Percentiles rank a stretch among this genome's conserved stretches.
These are phyloP conservation scores for Candida loeiensis DNA, from an alignment of 805 yeast species.

Conservation along the genomic window DNA sequence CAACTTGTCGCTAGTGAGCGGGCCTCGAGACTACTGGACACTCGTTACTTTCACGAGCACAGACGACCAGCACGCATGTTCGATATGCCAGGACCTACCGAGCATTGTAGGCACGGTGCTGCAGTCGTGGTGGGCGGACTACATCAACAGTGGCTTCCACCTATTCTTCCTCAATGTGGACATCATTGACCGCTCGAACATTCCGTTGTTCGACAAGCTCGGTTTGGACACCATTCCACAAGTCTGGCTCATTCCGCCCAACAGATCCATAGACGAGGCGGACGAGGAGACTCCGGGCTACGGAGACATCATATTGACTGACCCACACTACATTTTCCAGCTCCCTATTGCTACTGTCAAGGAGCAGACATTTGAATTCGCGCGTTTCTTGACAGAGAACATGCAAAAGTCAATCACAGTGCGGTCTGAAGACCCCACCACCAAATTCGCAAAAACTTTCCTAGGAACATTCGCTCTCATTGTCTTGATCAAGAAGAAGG, in stretches of 20 bases:
- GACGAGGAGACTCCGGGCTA: constrained; percentile 16
- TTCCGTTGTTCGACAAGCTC: constrained; percentile 37
- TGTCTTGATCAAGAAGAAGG: constrained; percentile 47
- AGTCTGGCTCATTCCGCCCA: constrained; percentile 64
- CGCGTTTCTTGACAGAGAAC: constrained; percentile 48
- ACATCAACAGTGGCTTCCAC: constrained; percentile 33
- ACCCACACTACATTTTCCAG: constrained; percentile 32
- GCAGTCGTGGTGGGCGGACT: constrained; percentile 40
- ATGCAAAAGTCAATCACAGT: constrained; percentile 43
- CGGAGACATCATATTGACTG: constrained; percentile 20
- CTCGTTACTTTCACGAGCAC: constrained; percentile 53
- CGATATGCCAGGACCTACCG: constrained; percentile 44
- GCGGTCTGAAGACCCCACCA: constrained; percentile 36
- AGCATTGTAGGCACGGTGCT: constrained; percentile 41
- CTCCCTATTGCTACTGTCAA: constrained; percentile 33
- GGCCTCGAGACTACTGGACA: constrained; percentile 50
- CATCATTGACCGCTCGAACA: constrained; percentile 39
- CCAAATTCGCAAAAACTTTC: constrained; percentile 46
- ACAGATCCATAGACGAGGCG: constrained; percentile 19
- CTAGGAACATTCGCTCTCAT: constrained; percentile 42
- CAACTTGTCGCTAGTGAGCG: constrained; percentile 41
- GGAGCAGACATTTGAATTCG: constrained; percentile 47
- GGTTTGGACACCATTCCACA: constrained; percentile 56
- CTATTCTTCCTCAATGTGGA: constrained; percentile 52
- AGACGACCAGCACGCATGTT: constrained; percentile 42